phyloP scores from a whole-genome alignment of 1,284 basidiomycete genomes.

The Meripilus lineatus region DNA sequence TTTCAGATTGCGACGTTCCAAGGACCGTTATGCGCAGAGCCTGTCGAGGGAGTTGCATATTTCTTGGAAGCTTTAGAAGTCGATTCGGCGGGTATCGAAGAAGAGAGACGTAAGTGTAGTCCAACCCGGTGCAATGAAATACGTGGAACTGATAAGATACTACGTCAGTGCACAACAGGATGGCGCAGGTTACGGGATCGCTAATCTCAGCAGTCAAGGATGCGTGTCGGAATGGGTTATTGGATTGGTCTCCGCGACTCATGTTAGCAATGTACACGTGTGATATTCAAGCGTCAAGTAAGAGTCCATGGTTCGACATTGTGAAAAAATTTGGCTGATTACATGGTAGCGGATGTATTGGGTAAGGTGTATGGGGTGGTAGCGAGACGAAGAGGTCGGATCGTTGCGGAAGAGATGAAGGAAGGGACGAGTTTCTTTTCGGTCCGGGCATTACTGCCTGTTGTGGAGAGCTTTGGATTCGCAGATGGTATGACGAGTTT shows the following conservation, averaged over 20 bases:
- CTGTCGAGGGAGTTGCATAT: slow-evolving; percentile 90
- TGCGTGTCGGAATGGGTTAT: slow-evolving; percentile 80
- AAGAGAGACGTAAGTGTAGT: slow-evolving; percentile 52
- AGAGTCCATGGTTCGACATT: slow-evolving; percentile 24
- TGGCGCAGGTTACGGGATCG: slow-evolving; percentile 76
- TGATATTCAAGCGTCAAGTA: slow-evolving; percentile 97
- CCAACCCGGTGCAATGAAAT: slow-evolving; percentile 2
- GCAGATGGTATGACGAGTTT: slow-evolving; percentile 72
- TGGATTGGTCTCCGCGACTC: slow-evolving; percentile 97
- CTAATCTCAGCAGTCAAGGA: slow-evolving; percentile 89
- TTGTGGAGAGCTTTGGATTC: slow-evolving; percentile 97
- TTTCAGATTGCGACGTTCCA: slow-evolving; percentile 95
- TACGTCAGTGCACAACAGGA: slow-evolving; percentile 21
- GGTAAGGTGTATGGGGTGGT: slow-evolving; percentile 98
- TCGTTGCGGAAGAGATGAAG: slow-evolving; percentile 98
- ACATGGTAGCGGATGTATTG: slow-evolving; percentile 79
- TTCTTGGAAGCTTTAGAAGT: slow-evolving; percentile 79
- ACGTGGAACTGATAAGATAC: background rate
- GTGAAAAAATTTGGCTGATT: slow-evolving; percentile 2
- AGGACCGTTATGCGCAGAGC: slow-evolving; percentile 94
- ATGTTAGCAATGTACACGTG: slow-evolving; percentile 99
- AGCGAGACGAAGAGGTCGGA: slow-evolving; percentile 83
- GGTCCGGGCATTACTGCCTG: slow-evolving; percentile 87
- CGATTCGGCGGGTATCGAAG: slow-evolving; percentile 54
- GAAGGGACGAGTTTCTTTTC: slow-evolving; percentile 97